Base-by-base conservation (phyloP, 768 basidiomycete genomes). In the Hypholoma fasciculare region DNA sequence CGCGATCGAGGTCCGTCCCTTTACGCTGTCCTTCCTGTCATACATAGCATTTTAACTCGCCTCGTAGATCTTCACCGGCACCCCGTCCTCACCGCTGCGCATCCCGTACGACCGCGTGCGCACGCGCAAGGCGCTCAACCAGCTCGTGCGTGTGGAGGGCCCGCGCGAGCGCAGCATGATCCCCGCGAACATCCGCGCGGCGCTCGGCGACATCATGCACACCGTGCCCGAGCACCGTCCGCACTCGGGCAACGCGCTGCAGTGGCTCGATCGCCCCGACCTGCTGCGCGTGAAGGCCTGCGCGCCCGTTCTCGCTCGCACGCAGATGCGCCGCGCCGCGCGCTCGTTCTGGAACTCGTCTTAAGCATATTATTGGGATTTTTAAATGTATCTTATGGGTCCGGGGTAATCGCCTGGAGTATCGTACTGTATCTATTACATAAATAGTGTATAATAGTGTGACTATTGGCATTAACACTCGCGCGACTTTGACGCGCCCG, bases 1-100 rank as follows among this genome's bases (percentile, higher is more conserved):
- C 36, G 60, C 60, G 27, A 51, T 66, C 30, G 65, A 67, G 40
- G 40, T 42, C 16, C 40, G 40, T 42, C 40, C 40, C 40, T 17
- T 7, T 6, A 5, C 17, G 4, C 40, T 23, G 23, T 4, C 13
- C 17, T 14, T 12, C 40, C 11, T 16, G 13, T 12, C 16, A 2
- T 14, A 17, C 40, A 17, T 12, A 42, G 13, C 16, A 6, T 42
- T 7, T 3, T 42, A 7, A 16, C 40, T 1, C 16, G 6, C 40
- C 17, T n/a, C 40, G 2, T 12, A 42, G 56, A 67, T 69, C 36
- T 53, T 23, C 27, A 57, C 56, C 9, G 48, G 49, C 38, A 14
- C 48, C 12, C 48, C 56, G 26, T 49, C 56, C 5, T 38, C 27
- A 2, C 48, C 38, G 16, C 17, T 49, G 14, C 49, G 20, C 49